Evolutionary conservation across 2,329 filamentous ascomycete genomes (phyloP).

Genomic region (Fusarium albosuccineum): DNA sequence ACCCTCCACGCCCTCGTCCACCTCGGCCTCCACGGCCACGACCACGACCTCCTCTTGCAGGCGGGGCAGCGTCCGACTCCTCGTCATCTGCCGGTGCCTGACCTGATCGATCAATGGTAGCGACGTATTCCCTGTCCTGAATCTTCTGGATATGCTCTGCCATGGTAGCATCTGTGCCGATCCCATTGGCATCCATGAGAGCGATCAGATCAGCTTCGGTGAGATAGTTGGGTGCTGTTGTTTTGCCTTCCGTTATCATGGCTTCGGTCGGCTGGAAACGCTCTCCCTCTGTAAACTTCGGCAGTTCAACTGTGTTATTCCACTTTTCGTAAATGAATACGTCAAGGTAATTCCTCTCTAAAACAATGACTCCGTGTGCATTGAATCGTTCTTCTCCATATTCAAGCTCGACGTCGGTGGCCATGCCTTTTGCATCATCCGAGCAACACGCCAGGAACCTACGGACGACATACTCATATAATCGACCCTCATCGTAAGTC

Average conservation of each 20-base stretch:
- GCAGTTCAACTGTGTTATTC: conserved; percentile 87
- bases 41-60: conserved; percentile 61
- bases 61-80: conserved; percentile 53
- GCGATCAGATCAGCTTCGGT: conserved; percentile 96
- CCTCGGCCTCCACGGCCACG: conserved; percentile 61
- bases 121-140: conserved; percentile 88
- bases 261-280: conserved; percentile 89
- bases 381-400: conserved; percentile 89
- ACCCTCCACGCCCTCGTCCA: conserved; percentile 55
- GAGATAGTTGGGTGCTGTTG: conserved; percentile 83
- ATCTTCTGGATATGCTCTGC: conserved; percentile 98
- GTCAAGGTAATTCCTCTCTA: conserved; percentile 92
- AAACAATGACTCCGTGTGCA: conserved; percentile 84
- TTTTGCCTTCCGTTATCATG: conserved; percentile 91
- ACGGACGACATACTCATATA: conserved; percentile 94
- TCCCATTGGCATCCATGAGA: conserved; percentile 98
- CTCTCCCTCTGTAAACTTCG: conserved; percentile 83
- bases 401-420: conserved; percentile 85
- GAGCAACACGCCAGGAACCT: conserved; percentile 97
- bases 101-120: conserved; percentile 66
- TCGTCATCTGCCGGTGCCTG: conserved; percentile 54
- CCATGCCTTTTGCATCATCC: conserved; percentile 88
- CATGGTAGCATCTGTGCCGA: conserved; percentile 99
- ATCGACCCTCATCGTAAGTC: conserved; percentile 75
- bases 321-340: conserved; percentile 98